Conservation (phyloP, 257 asterid genomes). For the Vinca minor region DNA sequence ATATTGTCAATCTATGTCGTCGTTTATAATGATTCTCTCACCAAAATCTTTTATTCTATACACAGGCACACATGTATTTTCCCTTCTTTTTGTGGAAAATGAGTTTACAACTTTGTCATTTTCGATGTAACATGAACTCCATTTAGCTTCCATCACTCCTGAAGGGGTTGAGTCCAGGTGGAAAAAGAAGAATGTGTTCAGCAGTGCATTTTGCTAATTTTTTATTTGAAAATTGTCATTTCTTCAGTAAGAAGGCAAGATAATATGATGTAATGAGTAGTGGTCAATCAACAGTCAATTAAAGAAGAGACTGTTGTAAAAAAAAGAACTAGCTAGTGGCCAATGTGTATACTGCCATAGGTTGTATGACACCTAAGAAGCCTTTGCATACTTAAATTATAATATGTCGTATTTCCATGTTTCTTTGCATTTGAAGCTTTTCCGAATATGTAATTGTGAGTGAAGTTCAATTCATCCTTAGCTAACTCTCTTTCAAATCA, state of each 20-base stretch:
- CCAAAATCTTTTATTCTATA: neutral
- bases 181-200: neutral
- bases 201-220: neutral
- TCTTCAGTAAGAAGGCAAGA: neutral
- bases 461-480: neutral
- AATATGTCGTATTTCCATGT: neutral
- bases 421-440: neutral
- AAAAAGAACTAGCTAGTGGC: neutral
- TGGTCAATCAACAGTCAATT: neutral
- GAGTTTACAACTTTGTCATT: neutral
- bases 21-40: neutral
- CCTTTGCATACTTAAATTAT: neutral
- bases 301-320: neutral
- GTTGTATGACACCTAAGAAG: neutral
- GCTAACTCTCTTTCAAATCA: neutral
- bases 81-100: neutral
- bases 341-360: neutral
- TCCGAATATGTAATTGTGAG: neutral
- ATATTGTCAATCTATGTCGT: neutral
- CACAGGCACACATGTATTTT: neutral
- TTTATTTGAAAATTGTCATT: neutral
- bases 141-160: neutral
- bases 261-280: neutral
- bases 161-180: neutral
- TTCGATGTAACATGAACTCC: neutral